These are phyloP conservation scores for Trichosporon faecale DNA, from an alignment of 1,284 basidiomycete genomes.

Conservation along the genomic window DNA sequence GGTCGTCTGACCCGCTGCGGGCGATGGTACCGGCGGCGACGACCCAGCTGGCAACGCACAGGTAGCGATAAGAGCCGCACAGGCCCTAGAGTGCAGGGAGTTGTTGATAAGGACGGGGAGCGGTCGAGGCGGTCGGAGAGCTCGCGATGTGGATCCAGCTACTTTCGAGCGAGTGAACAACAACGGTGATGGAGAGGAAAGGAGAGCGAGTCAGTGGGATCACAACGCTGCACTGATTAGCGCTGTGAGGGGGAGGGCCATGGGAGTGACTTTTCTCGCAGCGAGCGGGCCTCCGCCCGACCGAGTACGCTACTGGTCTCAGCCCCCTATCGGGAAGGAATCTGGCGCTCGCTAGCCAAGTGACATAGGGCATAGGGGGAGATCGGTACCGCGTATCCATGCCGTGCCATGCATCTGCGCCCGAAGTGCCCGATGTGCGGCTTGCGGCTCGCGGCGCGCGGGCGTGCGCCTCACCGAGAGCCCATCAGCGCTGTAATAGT, in stretches of 20 bases:
- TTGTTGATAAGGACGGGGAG: background rate
- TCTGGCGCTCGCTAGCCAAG: background rate
- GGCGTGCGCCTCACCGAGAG: background rate
- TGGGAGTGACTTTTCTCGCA: background rate
- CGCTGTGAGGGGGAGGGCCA: too few relatives aligned
- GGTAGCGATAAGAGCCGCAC: constrained; percentile 5
- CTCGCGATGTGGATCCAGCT: background rate
- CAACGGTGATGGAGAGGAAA: background rate
- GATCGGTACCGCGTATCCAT: background rate
- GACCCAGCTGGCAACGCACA: background rate
- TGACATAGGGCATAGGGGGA: background rate
- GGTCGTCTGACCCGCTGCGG: too few relatives aligned
- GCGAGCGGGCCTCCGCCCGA: background rate
- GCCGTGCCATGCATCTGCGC: too few relatives aligned
- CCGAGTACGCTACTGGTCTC: too few relatives aligned
- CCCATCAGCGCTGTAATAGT: too few relatives aligned
- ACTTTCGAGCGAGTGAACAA: background rate
- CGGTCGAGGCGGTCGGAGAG: background rate
- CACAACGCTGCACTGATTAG: background rate
- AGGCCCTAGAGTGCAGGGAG: background rate
- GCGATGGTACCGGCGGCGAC: background rate
- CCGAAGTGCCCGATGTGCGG: background rate
- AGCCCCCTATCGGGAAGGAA: too few relatives aligned
- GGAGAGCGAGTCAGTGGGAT: background rate
- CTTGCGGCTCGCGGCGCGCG: too few relatives aligned